Evolutionary conservation across 2,329 filamentous ascomycete species (phyloP).

Genomic region (Stromatinia cepivora): DNA sequence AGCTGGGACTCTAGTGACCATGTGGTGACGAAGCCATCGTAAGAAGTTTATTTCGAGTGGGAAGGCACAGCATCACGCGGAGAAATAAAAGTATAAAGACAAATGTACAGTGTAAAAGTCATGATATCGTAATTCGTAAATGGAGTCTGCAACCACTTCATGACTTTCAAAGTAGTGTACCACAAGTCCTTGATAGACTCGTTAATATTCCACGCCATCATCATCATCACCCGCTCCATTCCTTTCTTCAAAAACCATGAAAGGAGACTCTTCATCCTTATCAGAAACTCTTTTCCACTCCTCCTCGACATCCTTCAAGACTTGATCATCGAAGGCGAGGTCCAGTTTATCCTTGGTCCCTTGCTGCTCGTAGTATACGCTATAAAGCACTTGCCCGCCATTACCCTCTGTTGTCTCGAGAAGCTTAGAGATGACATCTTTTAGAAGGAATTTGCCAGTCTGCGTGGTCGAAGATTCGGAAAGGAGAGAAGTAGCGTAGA

Average conservation of each 20-base stretch:
- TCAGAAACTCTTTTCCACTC: conserved; percentile 65
- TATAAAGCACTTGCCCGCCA: conserved; percentile 48
- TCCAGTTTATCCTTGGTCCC: conserved; percentile 52
- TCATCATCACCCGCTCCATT: conserved; percentile 60
- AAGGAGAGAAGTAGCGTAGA: conserved; percentile 38
- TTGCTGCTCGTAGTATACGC: conserved; percentile 57
- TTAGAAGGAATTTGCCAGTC: conserved; percentile 30
- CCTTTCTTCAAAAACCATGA: conserved; percentile 78
- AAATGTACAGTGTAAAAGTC: background rate
- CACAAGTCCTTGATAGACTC: background rate
- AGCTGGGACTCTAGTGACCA: background rate
- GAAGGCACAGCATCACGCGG: background rate
- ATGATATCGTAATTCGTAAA: conserved; percentile 16
- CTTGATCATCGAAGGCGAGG: conserved; percentile 71
- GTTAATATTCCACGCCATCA: conserved; percentile 45
- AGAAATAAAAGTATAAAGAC: background rate
- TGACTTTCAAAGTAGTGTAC: background rate
- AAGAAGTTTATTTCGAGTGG: too few species aligned
- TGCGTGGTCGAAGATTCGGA: conserved; percentile 22
- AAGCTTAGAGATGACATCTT: conserved; percentile 20
- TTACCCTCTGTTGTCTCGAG: conserved; percentile 41
- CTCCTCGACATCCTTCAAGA: conserved; percentile 64
- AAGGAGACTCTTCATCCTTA: conserved; percentile 45
- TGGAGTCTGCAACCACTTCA: conserved; percentile 5
- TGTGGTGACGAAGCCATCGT: background rate